These are phyloP conservation scores for Eimeria maxima DNA, from an alignment of 169 alveolate species.

Conservation along the genomic window DNA sequence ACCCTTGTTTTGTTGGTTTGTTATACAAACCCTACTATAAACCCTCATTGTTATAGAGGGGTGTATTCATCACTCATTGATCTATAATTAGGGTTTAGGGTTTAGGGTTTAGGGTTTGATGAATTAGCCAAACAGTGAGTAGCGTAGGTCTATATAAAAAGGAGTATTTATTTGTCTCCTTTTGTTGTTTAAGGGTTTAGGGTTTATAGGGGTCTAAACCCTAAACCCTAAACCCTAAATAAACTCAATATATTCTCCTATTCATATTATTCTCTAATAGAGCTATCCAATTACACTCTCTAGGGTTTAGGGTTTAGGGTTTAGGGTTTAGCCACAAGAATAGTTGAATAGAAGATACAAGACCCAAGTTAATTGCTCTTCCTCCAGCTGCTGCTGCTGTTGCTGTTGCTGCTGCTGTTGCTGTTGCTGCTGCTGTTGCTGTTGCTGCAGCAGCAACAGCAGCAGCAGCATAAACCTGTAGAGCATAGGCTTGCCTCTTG, in stretches of 20 bases:
- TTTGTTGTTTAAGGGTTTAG: neutral
- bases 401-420: slow-evolving; percentile 12
- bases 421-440: neutral
- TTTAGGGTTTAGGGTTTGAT: neutral
- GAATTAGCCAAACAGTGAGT: no score
- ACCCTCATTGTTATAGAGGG: neutral
- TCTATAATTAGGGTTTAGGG: neutral
- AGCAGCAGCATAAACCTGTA: neutral
- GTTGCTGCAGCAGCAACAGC: slow-evolving; percentile 26
- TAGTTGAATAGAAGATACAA: no score
- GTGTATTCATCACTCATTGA: neutral
- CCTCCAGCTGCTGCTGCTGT: neutral
- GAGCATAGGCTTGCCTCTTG: neutral
- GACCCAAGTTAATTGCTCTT: neutral
- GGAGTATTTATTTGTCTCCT: neutral
- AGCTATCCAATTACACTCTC: neutral
- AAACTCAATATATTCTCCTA: neutral
- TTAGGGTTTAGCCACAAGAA: slow-evolving; percentile 28
- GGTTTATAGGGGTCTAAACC: neutral
- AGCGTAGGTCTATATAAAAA: neutral
- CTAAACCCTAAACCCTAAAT: neutral
- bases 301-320: slow-evolving; percentile 8
- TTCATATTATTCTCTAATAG: neutral
- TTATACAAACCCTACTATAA: neutral
- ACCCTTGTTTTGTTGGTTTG: no score